phyloP scores from a whole-genome alignment of 129 eudicot species.

The Pulicaria dysenterica region DNA sequence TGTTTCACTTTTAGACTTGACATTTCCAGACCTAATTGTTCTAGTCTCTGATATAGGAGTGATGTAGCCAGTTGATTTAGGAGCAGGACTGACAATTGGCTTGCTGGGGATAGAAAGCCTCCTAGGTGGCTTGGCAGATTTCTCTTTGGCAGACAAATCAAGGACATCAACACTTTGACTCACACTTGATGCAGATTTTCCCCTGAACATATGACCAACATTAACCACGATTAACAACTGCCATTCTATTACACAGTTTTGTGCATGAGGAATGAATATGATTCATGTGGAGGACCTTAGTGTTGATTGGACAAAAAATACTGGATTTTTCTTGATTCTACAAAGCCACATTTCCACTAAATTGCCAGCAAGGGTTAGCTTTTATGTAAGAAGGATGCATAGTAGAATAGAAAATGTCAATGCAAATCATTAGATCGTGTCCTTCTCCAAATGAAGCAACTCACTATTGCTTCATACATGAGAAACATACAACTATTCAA shows the following conservation, averaged over 20 bases:
- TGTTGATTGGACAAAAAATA: no score
- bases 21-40: constrained; percentile 43
- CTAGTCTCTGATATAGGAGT: constrained; percentile 86
- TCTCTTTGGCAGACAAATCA: constrained; percentile 72
- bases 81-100: constrained; percentile 59
- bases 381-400: neutral
- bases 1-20: constrained; percentile 47
- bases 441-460: neutral
- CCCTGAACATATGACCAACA: constrained; percentile 44
- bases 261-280: no score
- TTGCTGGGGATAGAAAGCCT: constrained; percentile 77
- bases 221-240: neutral
- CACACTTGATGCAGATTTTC: constrained; percentile 59
- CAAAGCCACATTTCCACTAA: no score
- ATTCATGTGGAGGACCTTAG: no score
- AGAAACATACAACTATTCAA: neutral
- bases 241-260: constrained; percentile 3
- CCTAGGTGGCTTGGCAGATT: constrained; percentile 85
- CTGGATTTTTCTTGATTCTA: no score
- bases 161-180: constrained; percentile 76
- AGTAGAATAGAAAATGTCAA: neutral
- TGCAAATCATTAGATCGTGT: no score
- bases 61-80: constrained; percentile 45
- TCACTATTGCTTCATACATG: neutral
- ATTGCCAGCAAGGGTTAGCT: no score